Evolutionary conservation across 2,329 filamentous ascomycete species (phyloP).

Genomic region (Ophiocordyceps camponoti-saundersi): DNA sequence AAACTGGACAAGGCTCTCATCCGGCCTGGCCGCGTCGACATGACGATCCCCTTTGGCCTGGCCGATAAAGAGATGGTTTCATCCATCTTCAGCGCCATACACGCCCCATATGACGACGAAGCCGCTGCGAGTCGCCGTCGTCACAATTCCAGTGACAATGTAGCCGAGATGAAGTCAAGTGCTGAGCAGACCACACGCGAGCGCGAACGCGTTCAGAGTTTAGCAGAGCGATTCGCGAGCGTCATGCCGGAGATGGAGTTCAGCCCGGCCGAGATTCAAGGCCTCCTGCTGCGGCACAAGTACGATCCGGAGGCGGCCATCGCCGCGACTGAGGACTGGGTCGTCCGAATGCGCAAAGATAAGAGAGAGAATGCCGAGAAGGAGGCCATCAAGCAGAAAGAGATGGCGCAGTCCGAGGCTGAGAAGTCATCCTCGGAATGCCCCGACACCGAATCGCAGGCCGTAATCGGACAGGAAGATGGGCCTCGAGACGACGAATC

Average conservation of each 20-base stretch:
- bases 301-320: constrained; percentile 30
- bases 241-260: constrained; percentile 38
- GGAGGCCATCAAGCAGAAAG: constrained; percentile 8
- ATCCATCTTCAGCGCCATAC: constrained; percentile 41
- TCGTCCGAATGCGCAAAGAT: constrained; percentile 29
- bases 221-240: constrained; percentile 31
- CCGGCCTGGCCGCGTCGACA: constrained; percentile 44
- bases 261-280: constrained; percentile 44
- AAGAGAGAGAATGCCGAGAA: constrained; percentile 23
- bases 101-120: constrained; percentile 29
- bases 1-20: constrained; percentile 45
- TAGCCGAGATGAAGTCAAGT: constrained; percentile 10
- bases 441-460: not conserved
- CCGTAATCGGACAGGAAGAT: not conserved
- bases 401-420: constrained; percentile 1
- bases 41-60: constrained; percentile 37
- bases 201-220: constrained; percentile 20
- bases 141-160: constrained; percentile 8
- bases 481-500: not conserved
- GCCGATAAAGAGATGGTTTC: constrained; percentile 34
- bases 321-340: constrained; percentile 28
- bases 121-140: not conserved
- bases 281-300: constrained; percentile 39
- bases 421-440: not conserved
- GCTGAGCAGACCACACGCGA: constrained; percentile 15